phyloP scores from a whole-genome alignment of 1,139 yeast species.

The Suhomyces anneliseae region DNA sequence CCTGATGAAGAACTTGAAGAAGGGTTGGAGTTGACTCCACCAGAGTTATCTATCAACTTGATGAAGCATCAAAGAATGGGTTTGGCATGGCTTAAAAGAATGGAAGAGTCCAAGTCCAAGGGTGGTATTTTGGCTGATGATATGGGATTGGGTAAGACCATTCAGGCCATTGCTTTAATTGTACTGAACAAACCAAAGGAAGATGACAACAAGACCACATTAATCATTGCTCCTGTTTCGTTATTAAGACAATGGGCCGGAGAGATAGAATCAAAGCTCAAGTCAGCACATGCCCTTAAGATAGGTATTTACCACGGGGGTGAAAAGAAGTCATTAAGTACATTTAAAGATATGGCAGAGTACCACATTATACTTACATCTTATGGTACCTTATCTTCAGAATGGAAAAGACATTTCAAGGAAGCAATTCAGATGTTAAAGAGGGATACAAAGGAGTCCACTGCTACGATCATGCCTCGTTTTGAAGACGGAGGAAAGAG shows the following conservation, averaged over 20 bases:
- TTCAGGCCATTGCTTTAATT: conserved; percentile 74
- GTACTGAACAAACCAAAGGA: conserved; percentile 50
- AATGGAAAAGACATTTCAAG: conserved; percentile 61
- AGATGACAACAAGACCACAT: conserved; percentile 51
- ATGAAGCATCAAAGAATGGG: conserved; percentile 88
- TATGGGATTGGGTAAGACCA: conserved; percentile 93
- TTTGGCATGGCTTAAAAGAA: conserved; percentile 72
- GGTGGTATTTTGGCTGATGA: conserved; percentile 93
- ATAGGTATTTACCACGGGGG: conserved; percentile 65
- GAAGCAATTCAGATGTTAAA: conserved; percentile 31
- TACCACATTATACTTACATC: conserved; percentile 82
- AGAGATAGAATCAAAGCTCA: conserved; percentile 66
- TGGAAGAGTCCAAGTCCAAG: conserved; percentile 55
- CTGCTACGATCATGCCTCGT: conserved; percentile 35
- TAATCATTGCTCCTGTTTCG: conserved; percentile 84
- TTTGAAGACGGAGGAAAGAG: conserved; percentile 39
- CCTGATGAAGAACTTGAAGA: conserved; percentile 52
- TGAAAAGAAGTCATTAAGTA: conserved; percentile 36
- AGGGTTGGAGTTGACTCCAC: conserved; percentile 63
- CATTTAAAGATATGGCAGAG: conserved; percentile 46
- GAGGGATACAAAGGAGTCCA: conserved; percentile 19
- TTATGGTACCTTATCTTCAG: conserved; percentile 70
- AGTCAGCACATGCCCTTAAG: conserved; percentile 43
- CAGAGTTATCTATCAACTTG: conserved; percentile 60
- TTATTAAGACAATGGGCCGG: conserved; percentile 81